A percentile compares a stretch with the other conserved stretches of the same genome.
Conservation (phyloP, 2,329 filamentous ascomycete species). For the Paraphoma sp. region DNA sequence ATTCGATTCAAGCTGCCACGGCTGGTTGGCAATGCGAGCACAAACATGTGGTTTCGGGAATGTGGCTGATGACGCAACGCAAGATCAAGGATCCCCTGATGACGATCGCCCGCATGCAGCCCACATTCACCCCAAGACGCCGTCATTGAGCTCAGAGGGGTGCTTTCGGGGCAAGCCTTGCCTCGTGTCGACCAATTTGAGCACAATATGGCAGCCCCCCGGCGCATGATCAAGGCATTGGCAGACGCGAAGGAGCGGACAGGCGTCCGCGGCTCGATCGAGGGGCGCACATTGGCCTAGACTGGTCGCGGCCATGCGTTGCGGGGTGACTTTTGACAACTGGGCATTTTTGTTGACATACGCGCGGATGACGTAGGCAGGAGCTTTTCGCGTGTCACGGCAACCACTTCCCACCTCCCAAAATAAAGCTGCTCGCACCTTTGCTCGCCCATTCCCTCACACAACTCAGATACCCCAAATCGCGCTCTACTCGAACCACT, state of each 20-base stretch:
- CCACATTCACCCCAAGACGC: neutral
- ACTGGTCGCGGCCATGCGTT: neutral
- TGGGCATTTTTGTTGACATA: slow-evolving; percentile 4
- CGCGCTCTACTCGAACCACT: neutral
- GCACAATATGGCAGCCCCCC: neutral
- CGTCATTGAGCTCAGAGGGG: slow-evolving; percentile 2
- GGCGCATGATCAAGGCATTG: neutral
- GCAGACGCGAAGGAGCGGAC: neutral
- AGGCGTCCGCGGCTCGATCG: slow-evolving; percentile 2
- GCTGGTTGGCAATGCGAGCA: neutral
- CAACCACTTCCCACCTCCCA: slow-evolving; percentile 19
- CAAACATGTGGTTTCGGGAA: neutral
- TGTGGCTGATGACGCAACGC: slow-evolving; percentile 25
- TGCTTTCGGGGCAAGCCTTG: neutral
- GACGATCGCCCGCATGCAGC: slow-evolving; percentile 7
- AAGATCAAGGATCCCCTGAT: slow-evolving; percentile 8
- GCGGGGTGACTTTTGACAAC: slow-evolving; percentile 1
- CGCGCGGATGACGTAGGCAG: slow-evolving; percentile 11
- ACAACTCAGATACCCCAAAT: slow-evolving; percentile 10
- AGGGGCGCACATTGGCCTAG: neutral
- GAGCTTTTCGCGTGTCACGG: slow-evolving; percentile 9
- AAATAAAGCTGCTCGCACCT: slow-evolving; percentile 26
- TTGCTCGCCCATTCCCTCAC: slow-evolving; percentile 7
- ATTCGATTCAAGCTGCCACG: neutral
- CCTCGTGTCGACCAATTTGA: neutral